Conservation (phyloP, 768 basidiomycete genomes). For the Panellus pusillus region DNA sequence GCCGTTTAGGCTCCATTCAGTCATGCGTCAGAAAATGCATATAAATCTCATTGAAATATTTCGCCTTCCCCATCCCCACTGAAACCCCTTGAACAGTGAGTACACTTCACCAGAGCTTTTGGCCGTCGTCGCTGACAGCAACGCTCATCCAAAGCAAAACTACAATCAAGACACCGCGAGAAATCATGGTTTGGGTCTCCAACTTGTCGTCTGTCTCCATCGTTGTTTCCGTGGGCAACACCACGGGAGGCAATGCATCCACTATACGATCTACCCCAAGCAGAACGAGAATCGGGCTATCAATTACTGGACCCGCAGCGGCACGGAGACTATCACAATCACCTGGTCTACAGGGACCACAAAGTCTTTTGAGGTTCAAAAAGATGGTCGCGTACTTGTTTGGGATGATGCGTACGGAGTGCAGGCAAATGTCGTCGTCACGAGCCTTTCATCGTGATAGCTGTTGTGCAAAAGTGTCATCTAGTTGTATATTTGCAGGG, state of each 20-base stretch:
- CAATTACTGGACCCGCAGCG: background rate
- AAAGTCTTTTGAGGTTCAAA: background rate
- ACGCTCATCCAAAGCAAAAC: too few species aligned
- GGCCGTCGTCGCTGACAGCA: background rate
- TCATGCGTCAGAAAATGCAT: too few species aligned
- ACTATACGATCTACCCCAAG: constrained; percentile 7
- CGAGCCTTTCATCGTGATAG: background rate
- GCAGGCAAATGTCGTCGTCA: background rate
- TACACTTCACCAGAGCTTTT: too few species aligned
- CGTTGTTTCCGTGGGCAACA: background rate
- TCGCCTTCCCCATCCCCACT: too few species aligned
- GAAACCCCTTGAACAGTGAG: too few species aligned
- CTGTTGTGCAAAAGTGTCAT: too few species aligned
- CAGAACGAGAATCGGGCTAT: background rate
- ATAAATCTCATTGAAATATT: too few species aligned
- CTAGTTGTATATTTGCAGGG: too few species aligned
- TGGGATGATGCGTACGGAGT: constrained; percentile 6
- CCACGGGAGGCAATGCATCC: background rate
- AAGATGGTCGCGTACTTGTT: constrained; percentile 2
- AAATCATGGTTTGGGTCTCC: constrained; percentile 11
- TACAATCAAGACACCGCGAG: background rate
- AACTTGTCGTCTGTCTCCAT: constrained; percentile 7
- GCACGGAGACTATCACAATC: background rate
- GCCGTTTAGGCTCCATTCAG: too few species aligned
- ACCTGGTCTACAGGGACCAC: background rate